These are phyloP conservation scores for Malus sylvestris DNA, from an alignment of 306 rosid species.

Conservation along the genomic window DNA sequence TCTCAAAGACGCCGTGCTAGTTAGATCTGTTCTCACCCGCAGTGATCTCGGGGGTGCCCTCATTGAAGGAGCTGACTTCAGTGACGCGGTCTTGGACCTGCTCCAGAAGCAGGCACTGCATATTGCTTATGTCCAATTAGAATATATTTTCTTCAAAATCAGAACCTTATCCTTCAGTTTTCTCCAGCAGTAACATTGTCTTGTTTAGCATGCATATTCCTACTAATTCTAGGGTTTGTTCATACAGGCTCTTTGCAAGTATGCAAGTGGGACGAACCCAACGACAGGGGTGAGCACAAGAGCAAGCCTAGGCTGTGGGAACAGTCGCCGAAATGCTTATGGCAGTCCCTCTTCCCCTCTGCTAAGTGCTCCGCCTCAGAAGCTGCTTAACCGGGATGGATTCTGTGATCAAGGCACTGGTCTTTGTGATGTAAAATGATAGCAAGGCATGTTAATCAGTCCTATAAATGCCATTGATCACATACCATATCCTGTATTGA, in stretches of 20 bases:
- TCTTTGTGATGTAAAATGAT: slow-evolving; percentile 62
- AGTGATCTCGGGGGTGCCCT: slow-evolving; percentile 88
- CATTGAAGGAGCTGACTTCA: slow-evolving; percentile 87
- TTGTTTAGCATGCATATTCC: neutral
- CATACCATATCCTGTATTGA: neutral
- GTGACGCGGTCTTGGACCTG: slow-evolving; percentile 92
- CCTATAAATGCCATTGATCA: neutral
- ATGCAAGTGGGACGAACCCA: slow-evolving; percentile 52
- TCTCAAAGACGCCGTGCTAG: slow-evolving; percentile 71
- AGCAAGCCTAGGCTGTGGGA: slow-evolving; percentile 70
- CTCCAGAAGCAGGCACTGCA: slow-evolving; percentile 56
- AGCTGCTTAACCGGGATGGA: slow-evolving; percentile 57
- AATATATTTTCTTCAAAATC: no score
- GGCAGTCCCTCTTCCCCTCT: slow-evolving; percentile 68
- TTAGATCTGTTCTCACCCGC: slow-evolving; percentile 84
- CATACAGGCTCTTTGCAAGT: slow-evolving; percentile 52
- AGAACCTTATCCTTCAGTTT: neutral
- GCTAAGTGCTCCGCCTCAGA: slow-evolving; percentile 67
- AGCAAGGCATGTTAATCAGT: neutral
- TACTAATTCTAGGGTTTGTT: neutral
- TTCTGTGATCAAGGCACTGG: slow-evolving; percentile 52
- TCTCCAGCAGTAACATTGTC: neutral
- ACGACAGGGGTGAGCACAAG: slow-evolving; percentile 53
- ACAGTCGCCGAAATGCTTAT: slow-evolving; percentile 73
- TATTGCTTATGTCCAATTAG: no score